Conservation (phyloP, 345 rosid species). For the Eucalyptus paniculata region DNA sequence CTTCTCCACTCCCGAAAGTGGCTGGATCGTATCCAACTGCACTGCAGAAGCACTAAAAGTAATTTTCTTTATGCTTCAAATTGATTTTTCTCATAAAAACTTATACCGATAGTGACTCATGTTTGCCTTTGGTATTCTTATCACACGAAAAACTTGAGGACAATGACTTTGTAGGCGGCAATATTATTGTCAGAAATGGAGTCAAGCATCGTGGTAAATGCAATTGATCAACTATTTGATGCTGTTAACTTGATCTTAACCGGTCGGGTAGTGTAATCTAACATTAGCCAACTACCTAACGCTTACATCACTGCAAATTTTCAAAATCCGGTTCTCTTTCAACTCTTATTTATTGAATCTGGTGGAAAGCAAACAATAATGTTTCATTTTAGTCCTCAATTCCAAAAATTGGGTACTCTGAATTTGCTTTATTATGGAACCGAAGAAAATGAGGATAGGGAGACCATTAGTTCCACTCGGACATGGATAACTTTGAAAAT, state of each 20-base stretch:
- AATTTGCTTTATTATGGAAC: not conserved
- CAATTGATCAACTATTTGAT: constrained; percentile 21
- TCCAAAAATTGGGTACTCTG: not conserved
- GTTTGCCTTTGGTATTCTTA: not conserved
- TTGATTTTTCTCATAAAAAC: not conserved
- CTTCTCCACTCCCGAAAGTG: constrained; percentile 52
- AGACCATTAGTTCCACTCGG: not conserved
- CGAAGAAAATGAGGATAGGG: not conserved
- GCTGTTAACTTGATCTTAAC: constrained; percentile 43
- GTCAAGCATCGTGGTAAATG: constrained; percentile 18
- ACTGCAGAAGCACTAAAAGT: constrained; percentile 49
- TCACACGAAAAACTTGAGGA: not conserved
- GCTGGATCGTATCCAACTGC: constrained; percentile 48
- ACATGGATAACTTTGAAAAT: not conserved
- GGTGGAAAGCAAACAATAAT: not conserved
- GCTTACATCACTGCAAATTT: not conserved
- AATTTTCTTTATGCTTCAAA: not conserved
- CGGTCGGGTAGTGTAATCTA: constrained; percentile 15
- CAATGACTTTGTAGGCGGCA: constrained; percentile 17
- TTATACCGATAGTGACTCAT: not conserved
- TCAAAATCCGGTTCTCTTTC: not conserved
- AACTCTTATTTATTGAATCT: not conserved
- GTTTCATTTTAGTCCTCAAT: not conserved
- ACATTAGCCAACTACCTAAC: not conserved
- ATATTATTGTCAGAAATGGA: constrained; percentile 31